Percentiles rank a stretch among this genome's conserved stretches.
Evolutionary conservation across 805 yeast genomes (phyloP).

Genomic region (Blastobotrys peoriensis): DNA sequence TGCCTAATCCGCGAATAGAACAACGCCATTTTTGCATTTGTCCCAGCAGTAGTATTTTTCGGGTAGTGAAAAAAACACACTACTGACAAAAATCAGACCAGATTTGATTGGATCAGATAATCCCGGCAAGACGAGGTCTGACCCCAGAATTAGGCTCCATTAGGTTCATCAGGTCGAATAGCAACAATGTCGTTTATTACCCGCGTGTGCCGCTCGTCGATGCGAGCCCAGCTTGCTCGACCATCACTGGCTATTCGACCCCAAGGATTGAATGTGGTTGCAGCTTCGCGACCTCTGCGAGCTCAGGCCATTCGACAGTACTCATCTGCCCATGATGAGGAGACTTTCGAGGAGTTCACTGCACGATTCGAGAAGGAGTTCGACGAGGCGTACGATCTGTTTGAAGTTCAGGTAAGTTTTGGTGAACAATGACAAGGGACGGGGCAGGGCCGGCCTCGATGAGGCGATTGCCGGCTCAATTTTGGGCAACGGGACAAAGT

Average conservation of each 20-base stretch:
- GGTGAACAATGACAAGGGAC: neutral
- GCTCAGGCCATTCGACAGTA: slow-evolving; percentile 47
- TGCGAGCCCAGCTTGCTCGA: neutral
- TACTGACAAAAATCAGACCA: neutral
- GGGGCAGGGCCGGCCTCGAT: neutral
- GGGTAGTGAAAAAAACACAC: neutral
- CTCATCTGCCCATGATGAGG: slow-evolving; percentile 79
- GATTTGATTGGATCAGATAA: neutral
- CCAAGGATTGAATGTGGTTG: neutral
- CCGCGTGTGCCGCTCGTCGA: neutral
- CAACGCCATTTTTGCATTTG: neutral
- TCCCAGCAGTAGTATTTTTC: neutral
- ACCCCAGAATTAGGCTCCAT: neutral
- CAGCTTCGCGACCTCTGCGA: neutral
- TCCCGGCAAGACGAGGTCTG: neutral
- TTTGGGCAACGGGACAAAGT: too few relatives aligned
- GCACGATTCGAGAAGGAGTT: slow-evolving; percentile 88
- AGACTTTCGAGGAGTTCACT: slow-evolving; percentile 92
- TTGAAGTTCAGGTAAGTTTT: slow-evolving; percentile 59
- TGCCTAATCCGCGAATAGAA: neutral
- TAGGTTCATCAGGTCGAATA: neutral
- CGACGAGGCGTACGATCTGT: slow-evolving; percentile 84
- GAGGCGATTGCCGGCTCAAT: neutral
- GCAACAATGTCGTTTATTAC: neutral
- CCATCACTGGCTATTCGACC: neutral